These are phyloP conservation scores for Fusarium haematococcum DNA, from an alignment of 2,329 filamentous ascomycete genomes.

Conservation along the genomic window DNA sequence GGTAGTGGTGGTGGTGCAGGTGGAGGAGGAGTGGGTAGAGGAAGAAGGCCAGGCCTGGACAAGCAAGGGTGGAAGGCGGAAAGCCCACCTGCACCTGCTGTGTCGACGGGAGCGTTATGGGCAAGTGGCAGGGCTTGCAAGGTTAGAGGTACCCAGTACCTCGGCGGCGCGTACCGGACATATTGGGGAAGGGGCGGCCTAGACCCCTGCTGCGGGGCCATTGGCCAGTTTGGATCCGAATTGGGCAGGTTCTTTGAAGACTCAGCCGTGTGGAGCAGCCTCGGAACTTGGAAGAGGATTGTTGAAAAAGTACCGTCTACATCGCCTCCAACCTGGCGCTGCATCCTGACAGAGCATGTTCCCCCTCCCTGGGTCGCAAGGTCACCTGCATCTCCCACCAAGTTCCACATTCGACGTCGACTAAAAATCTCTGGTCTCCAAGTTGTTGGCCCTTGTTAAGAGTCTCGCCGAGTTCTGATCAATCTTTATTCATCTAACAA, in stretches of 20 bases:
- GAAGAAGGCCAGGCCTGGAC: background rate
- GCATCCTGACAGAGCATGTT: slow-evolving; percentile 9
- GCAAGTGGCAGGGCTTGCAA: slow-evolving; percentile 14
- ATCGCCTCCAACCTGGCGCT: slow-evolving; percentile 22
- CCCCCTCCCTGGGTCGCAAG: slow-evolving; percentile 29
- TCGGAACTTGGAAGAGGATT: slow-evolving; percentile 28
- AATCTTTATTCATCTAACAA: background rate
- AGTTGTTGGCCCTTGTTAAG: slow-evolving; percentile 13
- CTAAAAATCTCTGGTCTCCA: slow-evolving; percentile 24
- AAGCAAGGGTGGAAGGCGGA: slow-evolving; percentile 21
- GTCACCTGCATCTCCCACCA: slow-evolving; percentile 42
- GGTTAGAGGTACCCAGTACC: background rate
- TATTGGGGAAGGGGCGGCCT: slow-evolving; percentile 27
- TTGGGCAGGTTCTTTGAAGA: slow-evolving; percentile 6
- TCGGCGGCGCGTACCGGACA: slow-evolving; percentile 6
- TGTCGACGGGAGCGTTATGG: slow-evolving; percentile 21
- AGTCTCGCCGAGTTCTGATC: slow-evolving; percentile 4
- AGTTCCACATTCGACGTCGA: slow-evolving; percentile 33
- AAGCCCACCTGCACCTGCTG: slow-evolving; percentile 28
- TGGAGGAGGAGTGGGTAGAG: slow-evolving; percentile 29
- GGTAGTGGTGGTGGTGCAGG: slow-evolving; percentile 33
- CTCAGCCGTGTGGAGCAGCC: slow-evolving; percentile 32
- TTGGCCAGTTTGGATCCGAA: slow-evolving; percentile 8
- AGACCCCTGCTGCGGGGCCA: background rate
- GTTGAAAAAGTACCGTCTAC: slow-evolving; percentile 25